Base-by-base conservation (phyloP, 306 rosid species). In the Fragaria vesca region DNA sequence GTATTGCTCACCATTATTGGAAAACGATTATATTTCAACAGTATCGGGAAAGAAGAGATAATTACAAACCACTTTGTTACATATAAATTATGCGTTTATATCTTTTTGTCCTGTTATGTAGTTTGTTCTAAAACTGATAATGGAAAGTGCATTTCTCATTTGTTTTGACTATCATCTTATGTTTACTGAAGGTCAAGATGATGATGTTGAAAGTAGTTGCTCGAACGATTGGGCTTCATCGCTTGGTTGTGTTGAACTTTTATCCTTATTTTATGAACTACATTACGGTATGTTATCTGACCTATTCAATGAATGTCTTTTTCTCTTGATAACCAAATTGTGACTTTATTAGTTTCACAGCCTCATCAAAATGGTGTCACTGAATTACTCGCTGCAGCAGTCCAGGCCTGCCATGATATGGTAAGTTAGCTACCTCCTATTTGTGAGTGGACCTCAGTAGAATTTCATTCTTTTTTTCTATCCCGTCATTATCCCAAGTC, bases 401-500 rank as follows among this genome's bases (percentile, higher is more conserved):
- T 92, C 80, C 97, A 92, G 83, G 87, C 98, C 32, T 92, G 98
- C 87, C 98, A 94, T 85, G 97, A 94, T 78, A 86, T 89, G 98
- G 98, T 94, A 48, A 50, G 69, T 28, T 61, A 57, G 70, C 66
- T 80, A 66, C 74, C 36, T 12, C 66, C 62, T 36, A 54, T 79
- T 40, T n/a, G 69, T 57, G 47, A 20, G 78, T 79, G 55, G 62
- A 63, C 21, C 63, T 76, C 43, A 16, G 20, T 83, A 12, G 71
- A 69, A 79, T 5, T 57, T 55, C 48, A n/a, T 47, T 17, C 15
- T 72, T 28, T 70, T 9, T 5, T 6, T 58, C 65, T 38, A 13
- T 0, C 11, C 60, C 65, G 11, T 73, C 36, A 24, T 48, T 76
- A 5, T 26, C 73, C 36, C 57, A 18, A 63, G 34, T 32, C 45